phyloP scores from a whole-genome alignment of 106 monocot genomes.

The Triglochin maritima region DNA sequence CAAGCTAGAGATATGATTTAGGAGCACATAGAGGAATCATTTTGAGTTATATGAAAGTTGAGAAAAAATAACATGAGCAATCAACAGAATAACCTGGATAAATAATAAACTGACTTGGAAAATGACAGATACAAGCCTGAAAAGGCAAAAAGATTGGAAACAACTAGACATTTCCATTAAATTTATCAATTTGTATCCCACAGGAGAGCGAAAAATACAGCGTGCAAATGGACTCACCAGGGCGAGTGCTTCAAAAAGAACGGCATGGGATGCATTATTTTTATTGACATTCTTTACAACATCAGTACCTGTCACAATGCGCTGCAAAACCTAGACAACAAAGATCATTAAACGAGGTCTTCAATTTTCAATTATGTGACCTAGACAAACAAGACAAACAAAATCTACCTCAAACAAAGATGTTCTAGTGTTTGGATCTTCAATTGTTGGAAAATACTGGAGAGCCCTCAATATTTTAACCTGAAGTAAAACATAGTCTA shows the following conservation, averaged over 20 bases:
- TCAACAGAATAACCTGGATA: too few relatives aligned
- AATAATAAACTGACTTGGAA: not conserved
- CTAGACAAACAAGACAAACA: not conserved
- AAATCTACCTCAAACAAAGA: constrained; percentile 79
- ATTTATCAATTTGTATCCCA: not conserved
- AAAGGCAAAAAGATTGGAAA: not conserved
- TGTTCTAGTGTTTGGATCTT: constrained; percentile 87
- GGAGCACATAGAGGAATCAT: too few relatives aligned
- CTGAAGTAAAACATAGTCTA: constrained; percentile 21
- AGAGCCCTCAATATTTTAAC: constrained; percentile 99
- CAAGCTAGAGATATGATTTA: too few relatives aligned
- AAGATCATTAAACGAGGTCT: not conserved
- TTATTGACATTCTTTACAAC: constrained; percentile 99
- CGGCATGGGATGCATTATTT: constrained; percentile 98
- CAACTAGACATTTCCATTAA: too few relatives aligned
- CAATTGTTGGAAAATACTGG: constrained; percentile 91
- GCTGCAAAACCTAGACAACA: constrained; percentile 72
- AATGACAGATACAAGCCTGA: not conserved
- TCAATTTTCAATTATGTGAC: not conserved
- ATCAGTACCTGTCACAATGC: constrained; percentile 96
- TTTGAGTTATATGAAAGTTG: too few relatives aligned
- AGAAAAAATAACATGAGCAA: too few relatives aligned
- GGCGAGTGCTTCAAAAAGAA: constrained; percentile 97
- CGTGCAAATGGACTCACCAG: constrained; percentile 43
- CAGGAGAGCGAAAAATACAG: not conserved